These are phyloP conservation scores for Cicer bijugum DNA, from an alignment of 306 rosid species.

Conservation along the genomic window DNA sequence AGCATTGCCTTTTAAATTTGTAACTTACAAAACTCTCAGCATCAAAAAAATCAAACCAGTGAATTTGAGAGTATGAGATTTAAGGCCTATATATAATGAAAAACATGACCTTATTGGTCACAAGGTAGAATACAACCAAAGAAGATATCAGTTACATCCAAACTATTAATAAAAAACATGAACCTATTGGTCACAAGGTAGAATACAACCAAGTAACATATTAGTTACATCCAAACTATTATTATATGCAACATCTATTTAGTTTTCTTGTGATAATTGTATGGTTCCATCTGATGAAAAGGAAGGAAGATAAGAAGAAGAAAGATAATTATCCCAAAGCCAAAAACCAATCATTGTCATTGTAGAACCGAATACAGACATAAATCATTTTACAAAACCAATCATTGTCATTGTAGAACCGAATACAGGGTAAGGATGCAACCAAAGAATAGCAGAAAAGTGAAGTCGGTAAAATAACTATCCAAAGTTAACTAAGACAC, in stretches of 20 bases:
- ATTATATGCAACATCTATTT: neutral
- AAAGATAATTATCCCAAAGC: neutral
- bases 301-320: neutral
- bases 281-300: neutral
- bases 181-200: neutral
- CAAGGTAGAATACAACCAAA: too few species aligned
- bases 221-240: neutral
- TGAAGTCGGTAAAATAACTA: too few species aligned
- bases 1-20: neutral
- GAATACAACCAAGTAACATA: constrained; percentile 10
- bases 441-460: too few species aligned
- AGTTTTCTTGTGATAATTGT: neutral
- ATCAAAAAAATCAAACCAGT: constrained; percentile 12
- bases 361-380: too few species aligned
- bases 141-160: too few species aligned
- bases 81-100: too few species aligned
- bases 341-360: too few species aligned
- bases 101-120: too few species aligned
- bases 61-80: neutral
- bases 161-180: neutral
- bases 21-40: neutral
- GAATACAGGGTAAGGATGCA: too few species aligned
- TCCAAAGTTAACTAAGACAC: too few species aligned
- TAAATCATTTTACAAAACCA: too few species aligned
- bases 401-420: too few species aligned